Evolutionary conservation across 176 grass and related monocot genomes (phyloP).

Genomic region (Urochloa ruziziensis): DNA sequence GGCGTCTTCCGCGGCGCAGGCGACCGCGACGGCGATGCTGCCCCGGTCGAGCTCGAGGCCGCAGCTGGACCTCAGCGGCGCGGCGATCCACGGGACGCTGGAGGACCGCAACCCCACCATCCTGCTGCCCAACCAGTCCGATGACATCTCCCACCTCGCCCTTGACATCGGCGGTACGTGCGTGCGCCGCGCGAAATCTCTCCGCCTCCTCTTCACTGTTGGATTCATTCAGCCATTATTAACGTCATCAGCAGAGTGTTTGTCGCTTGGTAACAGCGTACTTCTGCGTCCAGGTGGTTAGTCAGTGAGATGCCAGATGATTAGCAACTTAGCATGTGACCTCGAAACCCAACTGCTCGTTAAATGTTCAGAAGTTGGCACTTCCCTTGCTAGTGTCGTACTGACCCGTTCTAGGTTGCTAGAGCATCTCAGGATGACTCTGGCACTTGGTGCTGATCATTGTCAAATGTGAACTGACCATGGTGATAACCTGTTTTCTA

Average conservation of each 20-base stretch:
- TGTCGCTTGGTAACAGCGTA: neutral
- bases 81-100: slow-evolving; percentile 85
- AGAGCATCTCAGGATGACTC: neutral
- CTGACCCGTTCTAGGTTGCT: neutral
- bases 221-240: neutral
- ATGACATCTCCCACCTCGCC: slow-evolving; percentile 95
- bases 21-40: slow-evolving; percentile 37
- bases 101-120: slow-evolving; percentile 88
- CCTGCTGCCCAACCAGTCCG: slow-evolving; percentile 93
- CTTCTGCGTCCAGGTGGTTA: neutral
- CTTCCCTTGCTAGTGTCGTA: neutral
- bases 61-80: slow-evolving; percentile 89
- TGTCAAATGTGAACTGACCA: neutral
- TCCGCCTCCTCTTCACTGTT: neutral
- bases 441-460: neutral
- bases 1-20: neutral
- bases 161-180: slow-evolving; percentile 87
- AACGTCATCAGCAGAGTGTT: neutral
- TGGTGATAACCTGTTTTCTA: neutral
- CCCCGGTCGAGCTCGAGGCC: slow-evolving; percentile 78
- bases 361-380: neutral
- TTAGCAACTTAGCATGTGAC: neutral
- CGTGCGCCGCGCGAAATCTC: neutral
- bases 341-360: neutral
- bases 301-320: neutral